Evolutionary conservation across 352 stramenopile genomes (phyloP), one percentile per base, ranked within the genome.

Genomic region (Pythium sp.): DNA sequence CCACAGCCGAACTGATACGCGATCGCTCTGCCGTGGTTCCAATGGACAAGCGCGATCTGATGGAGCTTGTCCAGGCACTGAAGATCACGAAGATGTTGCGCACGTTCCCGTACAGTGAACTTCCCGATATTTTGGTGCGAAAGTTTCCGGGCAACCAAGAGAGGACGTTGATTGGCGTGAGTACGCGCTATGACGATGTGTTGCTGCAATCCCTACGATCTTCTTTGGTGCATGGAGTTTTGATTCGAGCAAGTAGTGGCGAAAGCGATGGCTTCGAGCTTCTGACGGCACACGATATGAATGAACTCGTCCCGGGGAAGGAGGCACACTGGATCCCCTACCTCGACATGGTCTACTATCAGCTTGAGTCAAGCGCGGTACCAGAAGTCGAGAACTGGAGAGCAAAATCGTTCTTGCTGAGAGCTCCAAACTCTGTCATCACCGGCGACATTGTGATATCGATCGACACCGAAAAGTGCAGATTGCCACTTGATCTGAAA

Each of bases 41-140:
- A 12, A 58, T 90, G 18, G 83, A 92, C 55, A 79, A 76, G 18
- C 77, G 84, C 9, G 82, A 92, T 46, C 55, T 85, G 22, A 56
- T 47, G 18, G 71, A 84, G 47, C 71, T 93, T 18, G 76, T 75
- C 2, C 72, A 74, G 5, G 71, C 73, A 8, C 70, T 93, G 28
- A 73, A 78, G 62, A 58, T 79, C 62, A 75, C 77, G 20, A 84
- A 86, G 53, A 81, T 82, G 66, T 62, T 93, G 32, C 61, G 71
- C n/a, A 71, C 68, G n/a, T 92, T 93, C n/a, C 69, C 77, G 12
- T 93, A 85, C 51, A 62, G 81, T 20, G 85, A 93, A 22, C 72
- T 91, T 20, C 85, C 85, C 0, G 74, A 88, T 32, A 60, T 93
- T 0, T 72, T 81, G 68, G 65, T 92, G 26, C 72, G 79, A 3